Percentiles rank a stretch among this genome's conserved stretches.
Conservation (phyloP, 495 filamentous ascomycete genomes). For the Aspergillus saccharolyticus region DNA sequence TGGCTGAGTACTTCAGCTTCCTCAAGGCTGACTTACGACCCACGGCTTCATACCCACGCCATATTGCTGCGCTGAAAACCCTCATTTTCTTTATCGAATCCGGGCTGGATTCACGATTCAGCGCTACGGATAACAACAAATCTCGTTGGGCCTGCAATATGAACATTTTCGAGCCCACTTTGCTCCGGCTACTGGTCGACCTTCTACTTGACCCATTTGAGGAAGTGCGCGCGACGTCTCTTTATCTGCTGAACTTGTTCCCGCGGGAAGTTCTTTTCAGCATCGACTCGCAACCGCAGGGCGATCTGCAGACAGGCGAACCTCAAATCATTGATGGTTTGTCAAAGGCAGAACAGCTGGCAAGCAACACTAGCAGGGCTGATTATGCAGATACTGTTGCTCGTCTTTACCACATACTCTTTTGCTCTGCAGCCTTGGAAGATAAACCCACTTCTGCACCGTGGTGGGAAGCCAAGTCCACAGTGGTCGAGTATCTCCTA, state of each 20-base stretch:
- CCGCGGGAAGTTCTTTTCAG: slow-evolving; percentile 25
- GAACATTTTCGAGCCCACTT: slow-evolving; percentile 48
- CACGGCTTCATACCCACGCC: slow-evolving; percentile 78
- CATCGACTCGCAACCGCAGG: slow-evolving; percentile 6
- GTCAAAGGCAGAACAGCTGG: slow-evolving; percentile 40
- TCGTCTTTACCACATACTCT: slow-evolving; percentile 51
- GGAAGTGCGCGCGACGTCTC: slow-evolving; percentile 70
- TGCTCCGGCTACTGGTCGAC: slow-evolving; percentile 60
- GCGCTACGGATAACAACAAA: slow-evolving; percentile 16
- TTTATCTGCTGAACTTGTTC: slow-evolving; percentile 51
- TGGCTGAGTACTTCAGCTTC: slow-evolving; percentile 65
- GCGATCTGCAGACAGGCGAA: slow-evolving; percentile 1
- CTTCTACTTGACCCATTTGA: slow-evolving; percentile 86
- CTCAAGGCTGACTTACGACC: slow-evolving; percentile 67
- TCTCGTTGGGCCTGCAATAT: slow-evolving; percentile 47
- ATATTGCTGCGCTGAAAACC: slow-evolving; percentile 71
- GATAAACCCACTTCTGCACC: slow-evolving; percentile 10
- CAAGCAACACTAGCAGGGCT: slow-evolving; percentile 70
- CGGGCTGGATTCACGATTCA: slow-evolving; percentile 36
- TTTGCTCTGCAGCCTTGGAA: slow-evolving; percentile 30
- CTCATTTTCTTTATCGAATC: slow-evolving; percentile 57
- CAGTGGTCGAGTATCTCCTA: slow-evolving; percentile 44
- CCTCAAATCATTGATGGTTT: slow-evolving; percentile 30
- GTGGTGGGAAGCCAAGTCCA: slow-evolving; percentile 35
- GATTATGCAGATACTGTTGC: slow-evolving; percentile 85